phyloP scores from a whole-genome alignment of 495 filamentous ascomycete species.

The Aspergillus panamensis region DNA sequence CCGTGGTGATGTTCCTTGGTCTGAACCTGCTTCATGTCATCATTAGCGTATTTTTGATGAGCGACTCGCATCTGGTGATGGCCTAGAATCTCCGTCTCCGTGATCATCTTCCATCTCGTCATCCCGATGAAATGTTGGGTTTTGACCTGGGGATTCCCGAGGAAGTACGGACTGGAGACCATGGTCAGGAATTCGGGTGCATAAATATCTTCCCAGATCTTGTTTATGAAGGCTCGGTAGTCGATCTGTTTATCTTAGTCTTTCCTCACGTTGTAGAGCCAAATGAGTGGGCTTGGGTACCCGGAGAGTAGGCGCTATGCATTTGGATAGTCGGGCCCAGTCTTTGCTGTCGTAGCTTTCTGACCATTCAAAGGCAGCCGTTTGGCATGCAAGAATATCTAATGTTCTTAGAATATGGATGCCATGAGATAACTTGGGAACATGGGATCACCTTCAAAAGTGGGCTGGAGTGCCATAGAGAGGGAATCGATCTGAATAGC shows the following conservation, averaged over 20 bases:
- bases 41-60: conserved; percentile 47
- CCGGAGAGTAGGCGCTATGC: conserved; percentile 67
- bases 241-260: conserved; percentile 46
- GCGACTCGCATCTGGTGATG: conserved; percentile 77
- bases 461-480: neutral
- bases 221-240: conserved; percentile 39
- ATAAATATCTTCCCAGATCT: conserved; percentile 67
- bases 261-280: neutral
- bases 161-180: conserved; percentile 60
- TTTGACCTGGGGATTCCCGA: conserved; percentile 66
- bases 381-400: neutral
- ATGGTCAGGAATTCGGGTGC: conserved; percentile 69
- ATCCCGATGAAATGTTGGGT: conserved; percentile 77
- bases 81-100: conserved; percentile 64
- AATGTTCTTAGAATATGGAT: no score
- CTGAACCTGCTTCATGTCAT: conserved; percentile 27
- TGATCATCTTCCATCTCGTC: conserved; percentile 66
- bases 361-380: conserved; percentile 64
- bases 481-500: no score
- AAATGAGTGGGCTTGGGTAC: conserved; percentile 23
- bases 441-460: neutral
- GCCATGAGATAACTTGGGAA: no score
- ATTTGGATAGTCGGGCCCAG: conserved; percentile 66
- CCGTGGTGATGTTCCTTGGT: conserved; percentile 60
- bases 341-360: conserved; percentile 82